Conservation (phyloP, 805 yeast species). For the Barnettozyma vustinii region DNA sequence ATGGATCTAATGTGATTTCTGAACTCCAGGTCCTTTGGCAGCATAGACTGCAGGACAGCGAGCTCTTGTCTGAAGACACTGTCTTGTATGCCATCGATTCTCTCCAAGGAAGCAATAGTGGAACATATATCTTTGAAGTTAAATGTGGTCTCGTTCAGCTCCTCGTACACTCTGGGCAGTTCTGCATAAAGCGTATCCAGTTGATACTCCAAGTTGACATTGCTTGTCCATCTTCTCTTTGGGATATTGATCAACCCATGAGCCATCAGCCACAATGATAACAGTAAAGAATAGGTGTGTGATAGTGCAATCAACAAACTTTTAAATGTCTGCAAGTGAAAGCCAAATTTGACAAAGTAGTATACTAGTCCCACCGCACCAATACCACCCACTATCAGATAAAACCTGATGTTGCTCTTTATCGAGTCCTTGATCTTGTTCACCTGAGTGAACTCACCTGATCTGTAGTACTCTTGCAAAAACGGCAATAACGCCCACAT, state of each 20-base stretch:
- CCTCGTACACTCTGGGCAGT: slow-evolving; percentile 55
- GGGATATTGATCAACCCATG: slow-evolving; percentile 74
- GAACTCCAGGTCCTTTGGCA: slow-evolving; percentile 18
- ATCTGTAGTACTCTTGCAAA: slow-evolving; percentile 64
- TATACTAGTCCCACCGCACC: slow-evolving; percentile 55
- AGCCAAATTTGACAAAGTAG: slow-evolving; percentile 49
- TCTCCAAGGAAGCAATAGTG: slow-evolving; percentile 46
- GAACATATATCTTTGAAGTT: slow-evolving; percentile 59
- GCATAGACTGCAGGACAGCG: slow-evolving; percentile 1
- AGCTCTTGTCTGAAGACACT: slow-evolving; percentile 18
- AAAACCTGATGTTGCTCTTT: slow-evolving; percentile 52
- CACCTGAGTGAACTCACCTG: slow-evolving; percentile 53
- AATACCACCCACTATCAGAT: slow-evolving; percentile 46
- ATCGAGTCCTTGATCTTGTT: slow-evolving; percentile 52
- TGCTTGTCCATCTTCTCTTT: slow-evolving; percentile 36
- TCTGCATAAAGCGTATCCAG: slow-evolving; percentile 40
- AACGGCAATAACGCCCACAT: slow-evolving; percentile 77
- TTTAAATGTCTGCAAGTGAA: slow-evolving; percentile 51
- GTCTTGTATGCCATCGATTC: slow-evolving; percentile 17
- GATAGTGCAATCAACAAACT: slow-evolving; percentile 68
- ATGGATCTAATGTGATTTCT: slow-evolving; percentile 22
- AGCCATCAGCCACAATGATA: slow-evolving; percentile 81
- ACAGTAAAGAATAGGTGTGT: slow-evolving; percentile 66
- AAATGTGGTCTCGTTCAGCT: slow-evolving; percentile 56
- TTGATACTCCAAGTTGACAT: slow-evolving; percentile 27